Base-by-base conservation (phyloP, 495 filamentous ascomycete species). In the Friedmanniomyces endolithicus region DNA sequence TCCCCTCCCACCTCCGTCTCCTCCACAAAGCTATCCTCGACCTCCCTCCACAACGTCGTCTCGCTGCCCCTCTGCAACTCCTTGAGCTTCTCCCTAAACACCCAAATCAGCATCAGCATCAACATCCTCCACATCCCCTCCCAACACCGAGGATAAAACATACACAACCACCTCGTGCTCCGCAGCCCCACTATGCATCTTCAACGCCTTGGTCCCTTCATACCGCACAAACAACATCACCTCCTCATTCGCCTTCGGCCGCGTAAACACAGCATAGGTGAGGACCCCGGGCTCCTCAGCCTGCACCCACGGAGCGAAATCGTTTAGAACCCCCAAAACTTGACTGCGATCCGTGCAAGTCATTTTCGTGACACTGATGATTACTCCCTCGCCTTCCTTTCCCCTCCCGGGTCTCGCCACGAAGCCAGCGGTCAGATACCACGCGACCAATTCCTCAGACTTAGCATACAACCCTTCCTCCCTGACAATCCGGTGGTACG, bases 31-130 rank as follows among this genome's bases (percentile, higher is more conserved):
- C 57, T 60, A 17, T 56, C 57, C 25, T 46, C 24, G 6, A 60
- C 48, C 39, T 60, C 57, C 47, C 52, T 48, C 57, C 57, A 56
- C 33, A 60, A 14, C 4, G 46, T 56, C 37, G 57, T 60, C 14
- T 14, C 22, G 23, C 29, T 27, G 35, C 19, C 34, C 12, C 50
- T 6, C 44, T 53, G 27, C 12, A 49, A n/a, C 22, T 34, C 47
- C 3, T 2, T 22, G 25, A 56, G 37, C 22, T 27, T 20, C 27
- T 56, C 51, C 14, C 54, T 56, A 27, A 17, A 12, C 16, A 14
- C 37, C 25, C 17, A n/a, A 1, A 34, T n/a, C n/a, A n/a, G n/a
- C n/a, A 17, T 45, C 8, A 35, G 33, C n/a, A n/a, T 2, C 11
- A 44, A 11, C 14, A 20, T 9, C 17, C 12, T 50, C 48, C 16